Base-by-base conservation (phyloP, 495 filamentous ascomycete genomes). In the Neurospora pannonica region DNA sequence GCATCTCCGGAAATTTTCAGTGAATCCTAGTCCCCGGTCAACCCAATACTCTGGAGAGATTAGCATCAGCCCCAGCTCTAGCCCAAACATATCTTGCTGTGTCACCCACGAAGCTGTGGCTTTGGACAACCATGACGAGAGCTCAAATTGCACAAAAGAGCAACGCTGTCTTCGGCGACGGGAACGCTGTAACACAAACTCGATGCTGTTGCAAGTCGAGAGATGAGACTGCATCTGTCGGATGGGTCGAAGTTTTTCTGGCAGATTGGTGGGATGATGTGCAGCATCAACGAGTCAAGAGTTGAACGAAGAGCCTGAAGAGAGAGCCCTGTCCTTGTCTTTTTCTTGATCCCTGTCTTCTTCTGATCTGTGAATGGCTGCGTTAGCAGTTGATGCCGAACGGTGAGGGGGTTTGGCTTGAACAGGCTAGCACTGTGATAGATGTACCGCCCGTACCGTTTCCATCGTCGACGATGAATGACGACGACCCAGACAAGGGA, bases 251-350 rank as follows among this genome's bases (percentile, higher is more conserved):
- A 34, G 28, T 34, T 67, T 67, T 74, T 71, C 38, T 76, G 73
- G 73, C 75, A 36, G 74, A 73, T 74, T 74, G 77, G 77, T 74
- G 78, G 70, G 77, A 80, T 81, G 79, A 81, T 81, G 80, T 80
- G 80, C 80, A 81, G 75, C 74, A 71, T 70, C 78, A 75, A 77
- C 78, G 80, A 81, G 78, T 81, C 80, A 81, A 81, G 79, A 72
- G 71, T 72, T 62, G 76, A 76, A 71, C 75, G 75, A 77, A 78
- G 74, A 62, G 74, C 76, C 74, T 60, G 76, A 75, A 77, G 74
- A 75, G 71, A 74, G 69, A 75, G 42, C 76, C 75, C 71, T 79
- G 39, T 73, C 71, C 71, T 17, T 46, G 67, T 73, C 54, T 46
- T 74, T 69, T 31, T 60, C 7, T 37, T 72, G 42, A 60, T 21